phyloP scores from a whole-genome alignment of 176 grass and related monocot species.

The Lolium perenne region DNA sequence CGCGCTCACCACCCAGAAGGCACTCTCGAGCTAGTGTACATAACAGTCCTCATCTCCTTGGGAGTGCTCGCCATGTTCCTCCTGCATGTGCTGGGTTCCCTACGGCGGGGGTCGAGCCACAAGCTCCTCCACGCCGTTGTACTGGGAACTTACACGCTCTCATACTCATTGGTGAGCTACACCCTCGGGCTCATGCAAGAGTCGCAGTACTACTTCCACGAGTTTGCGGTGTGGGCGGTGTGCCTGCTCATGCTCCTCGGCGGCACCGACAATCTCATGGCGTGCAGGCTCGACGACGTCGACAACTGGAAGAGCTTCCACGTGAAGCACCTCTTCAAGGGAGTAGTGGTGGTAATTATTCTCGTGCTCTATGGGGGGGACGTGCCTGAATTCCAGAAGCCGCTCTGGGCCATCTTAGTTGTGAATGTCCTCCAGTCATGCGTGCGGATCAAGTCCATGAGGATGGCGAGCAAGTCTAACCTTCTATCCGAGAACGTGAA shows the following conservation, averaged over 20 bases:
- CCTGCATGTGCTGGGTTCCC: not conserved
- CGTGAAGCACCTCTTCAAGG: not conserved
- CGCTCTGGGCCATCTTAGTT: not conserved
- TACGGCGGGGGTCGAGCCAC: not conserved
- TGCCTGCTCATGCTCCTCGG: conserved; percentile 20
- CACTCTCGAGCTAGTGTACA: not conserved
- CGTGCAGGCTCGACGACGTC: not conserved
- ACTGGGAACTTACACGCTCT: not conserved
- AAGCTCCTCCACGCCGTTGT: not conserved
- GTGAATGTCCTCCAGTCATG: not conserved
- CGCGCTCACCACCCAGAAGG: no score
- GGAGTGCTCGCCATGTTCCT: not conserved
- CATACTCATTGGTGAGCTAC: conserved; percentile 1
- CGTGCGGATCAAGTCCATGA: not conserved
- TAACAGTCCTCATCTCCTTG: not conserved
- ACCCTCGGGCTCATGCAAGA: not conserved
- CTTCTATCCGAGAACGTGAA: not conserved
- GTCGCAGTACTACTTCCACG: not conserved
- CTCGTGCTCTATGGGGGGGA: not conserved
- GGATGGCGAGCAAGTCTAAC: conserved; percentile 17
- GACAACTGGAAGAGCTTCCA: conserved; percentile 4
- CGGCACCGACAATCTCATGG: no score
- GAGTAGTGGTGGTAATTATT: not conserved
- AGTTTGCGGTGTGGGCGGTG: conserved; percentile 12
- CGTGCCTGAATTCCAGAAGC: not conserved